Evolutionary conservation across 2,329 filamentous ascomycete species (phyloP), one percentile per base, ranked within the genome.

Genomic region (Davidsoniella neocaledoniae): DNA sequence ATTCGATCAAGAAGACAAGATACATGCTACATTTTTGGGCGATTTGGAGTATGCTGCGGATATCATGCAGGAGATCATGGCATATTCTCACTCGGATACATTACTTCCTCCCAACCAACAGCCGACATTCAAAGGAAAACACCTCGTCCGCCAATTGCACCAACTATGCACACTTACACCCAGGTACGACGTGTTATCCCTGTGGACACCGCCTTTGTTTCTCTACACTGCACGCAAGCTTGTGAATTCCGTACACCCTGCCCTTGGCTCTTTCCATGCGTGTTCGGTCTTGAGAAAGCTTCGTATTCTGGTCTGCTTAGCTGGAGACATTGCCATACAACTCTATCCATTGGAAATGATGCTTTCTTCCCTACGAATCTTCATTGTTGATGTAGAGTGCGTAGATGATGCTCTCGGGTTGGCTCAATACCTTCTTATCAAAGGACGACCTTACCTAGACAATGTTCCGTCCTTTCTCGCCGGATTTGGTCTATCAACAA

Each of bases 311-410:
- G 73, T 96, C 23, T 83, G 79, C 53, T 67, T 96, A 43, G 82
- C 86, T 23, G 87, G 86, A 0, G 62, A 76, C 0, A 71, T 79
- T 46, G 84, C 83, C n/a, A 69, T 82, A 21, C 68, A 77, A 39
- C 83, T 82, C 0, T 96, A 96, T 59, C 84, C 86, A 9, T 63
- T 95, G 12, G 86, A 98, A 62, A 91, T 95, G 84, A 71, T 94
- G 0, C 70, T 98, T 1, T 84, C 87, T 58, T 81, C 83, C 1
- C 70, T 94, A 17, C 74, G 83, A 8, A 78, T 79, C 0, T 93
- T 87, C 56, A 68, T 96, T 5, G 81, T 81, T 1, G 82, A 96
- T 56, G 73, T 81, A 0, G 83, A 93, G 59, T 96, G 90, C 62
- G 84, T 88, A 8, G 86, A 94, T 59, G 91, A 98, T 66, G 81